Conservation (phyloP, 768 basidiomycete species). For the Tricholoma flavovirens region DNA sequence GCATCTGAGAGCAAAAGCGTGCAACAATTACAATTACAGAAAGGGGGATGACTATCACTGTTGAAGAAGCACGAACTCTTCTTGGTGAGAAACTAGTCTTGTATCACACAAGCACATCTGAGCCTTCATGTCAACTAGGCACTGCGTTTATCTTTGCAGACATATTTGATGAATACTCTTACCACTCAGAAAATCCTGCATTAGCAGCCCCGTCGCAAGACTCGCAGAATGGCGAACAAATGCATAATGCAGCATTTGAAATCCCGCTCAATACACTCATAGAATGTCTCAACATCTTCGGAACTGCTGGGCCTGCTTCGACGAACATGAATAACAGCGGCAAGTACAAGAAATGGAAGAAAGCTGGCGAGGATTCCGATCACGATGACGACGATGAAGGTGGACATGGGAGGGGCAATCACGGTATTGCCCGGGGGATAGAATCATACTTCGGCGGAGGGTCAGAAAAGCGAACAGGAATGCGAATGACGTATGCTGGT, state of each 20-base stretch:
- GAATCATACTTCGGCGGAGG: slow-evolving; percentile 53
- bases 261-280: slow-evolving; percentile 79
- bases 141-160: slow-evolving; percentile 76
- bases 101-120: not conserved
- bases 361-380: slow-evolving; percentile 41
- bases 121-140: slow-evolving; percentile 38
- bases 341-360: slow-evolving; percentile 46
- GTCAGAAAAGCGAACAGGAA: slow-evolving; percentile 66
- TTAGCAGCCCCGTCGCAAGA: slow-evolving; percentile 19
- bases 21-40: slow-evolving; percentile 70
- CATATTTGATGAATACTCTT: slow-evolving; percentile 78
- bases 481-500: slow-evolving; percentile 81
- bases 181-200: slow-evolving; percentile 36
- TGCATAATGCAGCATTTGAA: slow-evolving; percentile 57
- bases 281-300: slow-evolving; percentile 92
- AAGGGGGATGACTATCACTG: slow-evolving; percentile 68
- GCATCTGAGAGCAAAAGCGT: slow-evolving; percentile 38
- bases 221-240: slow-evolving; percentile 21
- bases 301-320: slow-evolving; percentile 55
- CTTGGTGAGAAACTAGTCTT: slow-evolving; percentile 43
- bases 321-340: slow-evolving; percentile 21
- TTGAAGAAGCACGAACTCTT: slow-evolving; percentile 81
- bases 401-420: slow-evolving; percentile 21
- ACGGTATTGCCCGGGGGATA: slow-evolving; percentile 28
- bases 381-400: slow-evolving; percentile 34